Evolutionary conservation across 495 filamentous ascomycete genomes (phyloP).

Genomic region (Aspergillus homomorphus): DNA sequence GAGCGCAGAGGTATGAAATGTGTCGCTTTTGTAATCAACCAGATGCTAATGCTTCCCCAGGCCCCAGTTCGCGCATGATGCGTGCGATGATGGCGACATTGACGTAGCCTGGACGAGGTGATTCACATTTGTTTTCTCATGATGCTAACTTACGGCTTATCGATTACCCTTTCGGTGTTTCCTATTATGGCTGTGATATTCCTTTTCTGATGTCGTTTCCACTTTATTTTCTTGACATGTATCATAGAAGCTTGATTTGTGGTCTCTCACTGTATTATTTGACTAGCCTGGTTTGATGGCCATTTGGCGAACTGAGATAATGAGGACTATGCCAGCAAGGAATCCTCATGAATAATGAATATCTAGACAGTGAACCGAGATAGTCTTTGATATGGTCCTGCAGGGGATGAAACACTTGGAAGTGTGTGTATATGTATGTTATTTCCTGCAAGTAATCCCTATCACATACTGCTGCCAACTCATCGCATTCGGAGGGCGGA

Average conservation of each 20-base stretch:
- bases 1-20: conserved; percentile 80
- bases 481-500: background rate
- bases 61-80: conserved; percentile 59
- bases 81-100: conserved; percentile 76
- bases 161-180: conserved; percentile 2
- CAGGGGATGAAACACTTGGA: conserved; percentile 11
- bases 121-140: background rate
- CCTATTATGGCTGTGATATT: background rate
- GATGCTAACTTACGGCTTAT: background rate
- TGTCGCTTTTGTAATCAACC: conserved; percentile 24
- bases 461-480: background rate
- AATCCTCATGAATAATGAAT: background rate
- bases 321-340: background rate
- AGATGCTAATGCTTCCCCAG: conserved; percentile 28
- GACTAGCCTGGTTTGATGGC: background rate
- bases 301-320: background rate
- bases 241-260: background rate
- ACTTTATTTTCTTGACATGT: background rate
- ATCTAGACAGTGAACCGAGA: background rate
- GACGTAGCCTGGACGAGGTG: conserved; percentile 45
- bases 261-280: background rate
- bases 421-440: no score
- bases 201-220: background rate
- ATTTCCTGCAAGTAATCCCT: no score
- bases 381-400: background rate